phyloP scores from a whole-genome alignment of 1,139 yeast species.

The Hansenula lynferdii region DNA sequence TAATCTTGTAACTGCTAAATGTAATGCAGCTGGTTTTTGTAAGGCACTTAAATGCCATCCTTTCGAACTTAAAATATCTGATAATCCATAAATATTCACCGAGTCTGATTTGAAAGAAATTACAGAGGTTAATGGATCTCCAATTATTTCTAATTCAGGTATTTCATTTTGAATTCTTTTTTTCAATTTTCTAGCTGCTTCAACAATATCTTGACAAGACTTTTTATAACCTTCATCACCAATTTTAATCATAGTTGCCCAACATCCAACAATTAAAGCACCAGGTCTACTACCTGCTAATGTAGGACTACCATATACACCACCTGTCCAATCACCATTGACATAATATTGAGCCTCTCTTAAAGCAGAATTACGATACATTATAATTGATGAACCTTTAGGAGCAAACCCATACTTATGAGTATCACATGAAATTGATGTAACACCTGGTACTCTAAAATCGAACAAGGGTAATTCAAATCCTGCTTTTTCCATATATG shows the following conservation, averaged over 20 bases:
- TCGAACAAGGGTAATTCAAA: conserved; percentile 69
- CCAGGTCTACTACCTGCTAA: conserved; percentile 97
- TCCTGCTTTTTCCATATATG: conserved; percentile 68
- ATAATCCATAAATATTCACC: conserved; percentile 67
- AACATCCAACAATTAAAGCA: conserved; percentile 93
- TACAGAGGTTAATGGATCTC: conserved; percentile 83
- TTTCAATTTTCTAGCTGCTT: conserved; percentile 57
- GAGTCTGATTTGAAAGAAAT: conserved; percentile 61
- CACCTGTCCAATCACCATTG: conserved; percentile 87
- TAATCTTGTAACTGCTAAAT: conserved; percentile 78
- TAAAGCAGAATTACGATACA: conserved; percentile 69
- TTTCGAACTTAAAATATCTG: conserved; percentile 57
- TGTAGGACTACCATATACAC: conserved; percentile 94
- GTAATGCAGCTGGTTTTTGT: conserved; percentile 88
- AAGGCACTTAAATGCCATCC: conserved; percentile 93
- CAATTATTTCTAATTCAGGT: conserved; percentile 61
- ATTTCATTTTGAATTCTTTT: conserved; percentile 40
- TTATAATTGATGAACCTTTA: conserved; percentile 88
- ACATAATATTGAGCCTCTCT: conserved; percentile 84
- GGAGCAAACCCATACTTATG: conserved; percentile 99
- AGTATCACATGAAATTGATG: conserved; percentile 95
- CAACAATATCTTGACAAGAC: conserved; percentile 63
- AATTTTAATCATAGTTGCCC: conserved; percentile 83
- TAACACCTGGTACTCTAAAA: conserved; percentile 89
- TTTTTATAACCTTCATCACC: conserved; percentile 77